phyloP scores from a whole-genome alignment of 768 basidiomycete genomes.

The Mycena galericulata region DNA sequence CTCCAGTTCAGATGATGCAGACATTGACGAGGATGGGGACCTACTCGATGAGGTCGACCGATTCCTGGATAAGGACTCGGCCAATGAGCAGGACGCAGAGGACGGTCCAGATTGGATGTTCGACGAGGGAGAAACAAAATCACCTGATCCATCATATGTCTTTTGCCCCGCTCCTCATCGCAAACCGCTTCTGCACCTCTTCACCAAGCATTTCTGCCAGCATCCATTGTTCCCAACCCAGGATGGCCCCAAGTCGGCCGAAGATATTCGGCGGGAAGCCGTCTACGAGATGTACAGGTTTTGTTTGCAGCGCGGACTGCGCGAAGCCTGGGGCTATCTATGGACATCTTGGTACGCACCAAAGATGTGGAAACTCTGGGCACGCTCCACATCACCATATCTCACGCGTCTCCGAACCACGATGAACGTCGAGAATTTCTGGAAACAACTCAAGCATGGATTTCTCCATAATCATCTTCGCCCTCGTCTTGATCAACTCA shows the following conservation, averaged over 20 bases:
- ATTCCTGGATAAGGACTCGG: conserved; percentile 1
- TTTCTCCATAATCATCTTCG: conserved; percentile 33
- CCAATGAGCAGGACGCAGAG: conserved; percentile 2
- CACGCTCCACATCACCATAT: conserved; percentile 21
- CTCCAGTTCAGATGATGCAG: neutral
- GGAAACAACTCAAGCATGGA: conserved; percentile 38
- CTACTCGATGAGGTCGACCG: neutral
- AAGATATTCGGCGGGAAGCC: conserved; percentile 30
- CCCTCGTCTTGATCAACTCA: conserved; percentile 37
- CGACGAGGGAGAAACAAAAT: conserved; percentile 6
- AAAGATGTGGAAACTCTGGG: conserved; percentile 37
- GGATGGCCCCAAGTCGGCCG: conserved; percentile 24
- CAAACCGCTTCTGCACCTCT: conserved; percentile 33
- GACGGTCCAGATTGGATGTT: conserved; percentile 14
- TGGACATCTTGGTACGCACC: conserved; percentile 41
- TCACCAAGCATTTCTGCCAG: conserved; percentile 42
- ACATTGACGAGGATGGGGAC: neutral
- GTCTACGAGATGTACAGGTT: conserved; percentile 42
- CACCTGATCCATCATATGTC: conserved; percentile 2
- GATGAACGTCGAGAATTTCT: conserved; percentile 40
- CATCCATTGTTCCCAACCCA: conserved; percentile 37
- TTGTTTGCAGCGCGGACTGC: conserved; percentile 32
- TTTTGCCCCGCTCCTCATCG: conserved; percentile 45
- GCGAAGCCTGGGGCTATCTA: conserved; percentile 41
- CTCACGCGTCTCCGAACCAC: conserved; percentile 38